Conservation (phyloP, 2,329 filamentous ascomycete species). For the Colletotrichum sp. region DNA sequence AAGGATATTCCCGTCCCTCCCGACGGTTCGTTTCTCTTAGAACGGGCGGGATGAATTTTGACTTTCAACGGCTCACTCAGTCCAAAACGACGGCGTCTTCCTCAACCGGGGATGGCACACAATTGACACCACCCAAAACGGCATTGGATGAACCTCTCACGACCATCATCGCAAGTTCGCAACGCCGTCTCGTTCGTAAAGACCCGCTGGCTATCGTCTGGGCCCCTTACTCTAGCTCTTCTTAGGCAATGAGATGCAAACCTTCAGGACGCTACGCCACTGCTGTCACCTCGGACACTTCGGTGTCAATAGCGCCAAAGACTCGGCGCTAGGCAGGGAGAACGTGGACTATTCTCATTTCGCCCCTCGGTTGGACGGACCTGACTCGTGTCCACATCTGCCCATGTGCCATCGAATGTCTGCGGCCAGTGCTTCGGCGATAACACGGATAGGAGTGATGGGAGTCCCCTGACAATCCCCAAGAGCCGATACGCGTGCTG, state of each 20-base stretch:
- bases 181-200: not conserved
- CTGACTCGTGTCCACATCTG: constrained; percentile 4
- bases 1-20: constrained; percentile 9
- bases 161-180: not conserved
- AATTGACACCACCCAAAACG: not conserved
- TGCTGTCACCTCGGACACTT: not conserved
- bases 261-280: not conserved
- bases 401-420: not conserved
- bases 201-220: not conserved
- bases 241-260: not conserved
- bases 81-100: constrained; percentile 1
- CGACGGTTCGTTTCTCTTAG: not conserved
- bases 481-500: not conserved
- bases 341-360: not conserved
- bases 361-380: not conserved
- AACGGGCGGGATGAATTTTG: not conserved
- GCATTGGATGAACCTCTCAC: not conserved
- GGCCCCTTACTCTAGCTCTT: not conserved
- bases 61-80: not conserved
- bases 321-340: not conserved
- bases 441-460: not conserved
- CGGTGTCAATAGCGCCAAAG: not conserved
- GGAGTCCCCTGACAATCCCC: not conserved
- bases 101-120: not conserved
- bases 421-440: not conserved